A percentile compares a stretch with the other conserved stretches of the same genome.
These are phyloP conservation scores for Pseudomonodictys pantanalensis DNA, from an alignment of 495 filamentous ascomycete genomes.

Conservation along the genomic window DNA sequence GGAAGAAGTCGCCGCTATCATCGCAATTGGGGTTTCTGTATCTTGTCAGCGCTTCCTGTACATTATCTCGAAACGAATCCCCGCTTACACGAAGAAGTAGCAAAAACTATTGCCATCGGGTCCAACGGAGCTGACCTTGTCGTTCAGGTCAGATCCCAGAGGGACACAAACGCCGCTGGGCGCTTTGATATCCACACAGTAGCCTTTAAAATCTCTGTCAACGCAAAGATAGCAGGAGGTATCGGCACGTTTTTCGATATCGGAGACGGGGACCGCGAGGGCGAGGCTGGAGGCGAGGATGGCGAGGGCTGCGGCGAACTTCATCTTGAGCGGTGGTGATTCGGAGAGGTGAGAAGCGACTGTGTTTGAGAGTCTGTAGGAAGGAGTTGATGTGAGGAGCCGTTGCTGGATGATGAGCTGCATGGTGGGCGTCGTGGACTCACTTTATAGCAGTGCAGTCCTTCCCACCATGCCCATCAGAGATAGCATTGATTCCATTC, in stretches of 20 bases:
- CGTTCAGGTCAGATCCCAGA: constrained; percentile 2
- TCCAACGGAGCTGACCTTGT: constrained; percentile 6
- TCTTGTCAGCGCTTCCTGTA: not conserved
- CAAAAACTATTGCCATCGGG: constrained; percentile 3
- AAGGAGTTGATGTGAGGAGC: too few relatives aligned
- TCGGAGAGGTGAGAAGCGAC: too few relatives aligned
- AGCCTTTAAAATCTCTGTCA: not conserved
- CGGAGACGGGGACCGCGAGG: not conserved
- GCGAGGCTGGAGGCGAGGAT: not conserved
- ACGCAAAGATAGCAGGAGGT: constrained; percentile 1
- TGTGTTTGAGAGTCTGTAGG: too few relatives aligned
- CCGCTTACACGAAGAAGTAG: constrained; percentile 4
- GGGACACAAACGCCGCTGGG: constrained; percentile 1
- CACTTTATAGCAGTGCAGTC: too few relatives aligned
- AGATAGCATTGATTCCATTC: too few relatives aligned
- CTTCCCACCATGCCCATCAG: too few relatives aligned
- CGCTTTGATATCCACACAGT: not conserved
- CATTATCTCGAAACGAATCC: not conserved
- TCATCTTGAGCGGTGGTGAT: not conserved
- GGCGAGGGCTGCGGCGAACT: not conserved
- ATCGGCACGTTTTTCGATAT: constrained; percentile 6
- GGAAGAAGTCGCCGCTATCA: constrained; percentile 1
- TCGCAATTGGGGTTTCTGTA: constrained; percentile 6
- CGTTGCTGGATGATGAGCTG: too few relatives aligned
- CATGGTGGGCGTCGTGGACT: too few relatives aligned